Evolutionary conservation across 768 basidiomycete genomes (phyloP).

Genomic region (Boletus insuetus): DNA sequence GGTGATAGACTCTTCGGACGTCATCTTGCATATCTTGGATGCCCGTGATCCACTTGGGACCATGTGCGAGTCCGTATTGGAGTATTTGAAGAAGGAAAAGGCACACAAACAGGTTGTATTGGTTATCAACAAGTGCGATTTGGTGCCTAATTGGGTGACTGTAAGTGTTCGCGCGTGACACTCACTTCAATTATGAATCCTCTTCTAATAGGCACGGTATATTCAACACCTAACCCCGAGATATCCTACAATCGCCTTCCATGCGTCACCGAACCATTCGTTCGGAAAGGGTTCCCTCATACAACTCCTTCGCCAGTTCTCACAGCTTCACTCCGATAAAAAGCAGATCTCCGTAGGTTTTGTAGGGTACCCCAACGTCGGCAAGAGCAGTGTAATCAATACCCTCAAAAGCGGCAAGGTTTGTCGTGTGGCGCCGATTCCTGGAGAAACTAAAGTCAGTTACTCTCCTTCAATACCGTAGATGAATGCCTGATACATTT

Average conservation of each 20-base stretch:
- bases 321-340: conserved; percentile 95
- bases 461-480: neutral
- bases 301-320: conserved; percentile 93
- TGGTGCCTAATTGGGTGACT: conserved; percentile 98
- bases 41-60: conserved; percentile 95
- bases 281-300: conserved; percentile 99
- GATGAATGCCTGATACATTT: neutral
- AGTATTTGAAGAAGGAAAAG: conserved; percentile 94
- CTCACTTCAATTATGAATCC: neutral
- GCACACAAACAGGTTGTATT: conserved; percentile 96
- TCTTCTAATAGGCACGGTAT: conserved; percentile 72
- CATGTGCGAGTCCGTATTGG: conserved; percentile 89
- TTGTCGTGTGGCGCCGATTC: conserved; percentile 93
- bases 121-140: conserved; percentile 96
- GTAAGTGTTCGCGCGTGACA: conserved; percentile 46
- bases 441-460: conserved; percentile 88
- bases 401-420: conserved; percentile 98
- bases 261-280: conserved; percentile 97
- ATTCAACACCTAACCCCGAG: conserved; percentile 92
- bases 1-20: conserved; percentile 98
- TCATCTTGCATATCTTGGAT: conserved; percentile 92
- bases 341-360: conserved; percentile 99
- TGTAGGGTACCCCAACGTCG: conserved; percentile 97
- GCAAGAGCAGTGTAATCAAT: conserved; percentile 97
- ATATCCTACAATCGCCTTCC: conserved; percentile 97